Percentiles rank a stretch among this genome's conserved stretches.
These are phyloP conservation scores for Prunus kanzakura DNA, from an alignment of 306 rosid species.

Conservation along the genomic window DNA sequence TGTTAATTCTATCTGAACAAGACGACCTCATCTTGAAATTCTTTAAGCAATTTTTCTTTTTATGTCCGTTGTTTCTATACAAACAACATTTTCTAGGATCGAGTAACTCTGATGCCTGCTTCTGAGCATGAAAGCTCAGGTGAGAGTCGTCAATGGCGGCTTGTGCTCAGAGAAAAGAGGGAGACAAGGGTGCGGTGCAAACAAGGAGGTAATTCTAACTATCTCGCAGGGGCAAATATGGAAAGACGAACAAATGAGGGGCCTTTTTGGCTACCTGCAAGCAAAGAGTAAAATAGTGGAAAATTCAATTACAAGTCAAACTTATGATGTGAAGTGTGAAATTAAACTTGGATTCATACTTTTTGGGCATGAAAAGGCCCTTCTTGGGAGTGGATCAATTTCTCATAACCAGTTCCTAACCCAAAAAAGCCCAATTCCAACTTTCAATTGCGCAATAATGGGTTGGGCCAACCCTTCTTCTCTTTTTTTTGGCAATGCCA, in stretches of 20 bases:
- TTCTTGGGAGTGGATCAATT: neutral
- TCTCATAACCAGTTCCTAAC: neutral
- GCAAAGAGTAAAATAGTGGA: neutral
- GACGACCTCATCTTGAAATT: constrained; percentile 53
- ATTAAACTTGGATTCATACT: neutral
- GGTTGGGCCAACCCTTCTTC: neutral
- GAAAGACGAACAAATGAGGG: neutral
- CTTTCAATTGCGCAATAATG: neutral
- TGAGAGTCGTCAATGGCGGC: constrained; percentile 42
- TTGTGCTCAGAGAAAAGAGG: constrained; percentile 15
- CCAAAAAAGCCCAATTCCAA: neutral
- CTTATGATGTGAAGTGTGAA: neutral
- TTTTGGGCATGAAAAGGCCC: neutral
- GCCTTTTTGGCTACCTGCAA: neutral
- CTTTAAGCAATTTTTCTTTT: constrained; percentile 6
- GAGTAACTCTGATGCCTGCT: constrained; percentile 1
- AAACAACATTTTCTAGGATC: constrained; percentile 21
- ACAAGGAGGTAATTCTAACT: constrained; percentile 28
- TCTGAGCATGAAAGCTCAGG: constrained; percentile 4
- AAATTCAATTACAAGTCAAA: neutral
- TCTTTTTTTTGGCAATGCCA: no score
- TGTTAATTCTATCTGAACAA: constrained; percentile 49
- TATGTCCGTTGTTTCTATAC: constrained; percentile 14
- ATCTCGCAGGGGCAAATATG: constrained; percentile 34
- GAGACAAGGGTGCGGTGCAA: neutral